Evolutionary conservation across 495 filamentous ascomycete genomes (phyloP).

Genomic region (Xylaria intraflava): DNA sequence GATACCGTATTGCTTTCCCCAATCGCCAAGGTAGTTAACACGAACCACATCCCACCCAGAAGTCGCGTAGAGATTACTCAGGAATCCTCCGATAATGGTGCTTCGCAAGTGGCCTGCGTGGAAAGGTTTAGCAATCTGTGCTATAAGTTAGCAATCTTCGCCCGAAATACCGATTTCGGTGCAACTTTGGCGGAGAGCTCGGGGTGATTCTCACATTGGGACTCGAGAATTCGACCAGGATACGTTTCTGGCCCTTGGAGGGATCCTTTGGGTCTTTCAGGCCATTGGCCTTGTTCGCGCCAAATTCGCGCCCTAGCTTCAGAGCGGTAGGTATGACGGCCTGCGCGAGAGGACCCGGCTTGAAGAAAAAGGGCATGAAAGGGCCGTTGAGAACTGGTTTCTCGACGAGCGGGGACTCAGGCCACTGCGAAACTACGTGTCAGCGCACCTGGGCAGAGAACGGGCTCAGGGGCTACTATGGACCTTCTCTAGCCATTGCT

Average conservation of each 20-base stretch:
- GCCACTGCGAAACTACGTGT: slow-evolving; percentile 46
- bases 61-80: slow-evolving; percentile 52
- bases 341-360: slow-evolving; percentile 49
- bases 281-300: slow-evolving; percentile 58
- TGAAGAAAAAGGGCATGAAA: slow-evolving; percentile 81
- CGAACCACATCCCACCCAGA: slow-evolving; percentile 56
- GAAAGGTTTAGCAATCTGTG: slow-evolving; percentile 57
- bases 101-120: slow-evolving; percentile 61
- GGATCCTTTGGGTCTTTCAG: slow-evolving; percentile 62
- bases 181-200: neutral
- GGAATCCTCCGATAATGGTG: slow-evolving; percentile 61
- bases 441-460: neutral
- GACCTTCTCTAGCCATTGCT: slow-evolving; percentile 65
- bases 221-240: slow-evolving; percentile 36
- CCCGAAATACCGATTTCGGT: neutral
- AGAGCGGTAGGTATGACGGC: slow-evolving; percentile 60
- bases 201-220: slow-evolving; percentile 28
- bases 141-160: neutral
- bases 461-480: neutral
- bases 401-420: slow-evolving; percentile 63
- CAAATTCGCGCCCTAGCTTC: slow-evolving; percentile 54
- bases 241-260: slow-evolving; percentile 63
- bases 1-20: slow-evolving; percentile 62
- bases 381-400: slow-evolving; percentile 56
- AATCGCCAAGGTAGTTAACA: slow-evolving; percentile 64